These are phyloP conservation scores for Globisporangium radiosum DNA, from an alignment of 352 stramenopile species.

Conservation along the genomic window DNA sequence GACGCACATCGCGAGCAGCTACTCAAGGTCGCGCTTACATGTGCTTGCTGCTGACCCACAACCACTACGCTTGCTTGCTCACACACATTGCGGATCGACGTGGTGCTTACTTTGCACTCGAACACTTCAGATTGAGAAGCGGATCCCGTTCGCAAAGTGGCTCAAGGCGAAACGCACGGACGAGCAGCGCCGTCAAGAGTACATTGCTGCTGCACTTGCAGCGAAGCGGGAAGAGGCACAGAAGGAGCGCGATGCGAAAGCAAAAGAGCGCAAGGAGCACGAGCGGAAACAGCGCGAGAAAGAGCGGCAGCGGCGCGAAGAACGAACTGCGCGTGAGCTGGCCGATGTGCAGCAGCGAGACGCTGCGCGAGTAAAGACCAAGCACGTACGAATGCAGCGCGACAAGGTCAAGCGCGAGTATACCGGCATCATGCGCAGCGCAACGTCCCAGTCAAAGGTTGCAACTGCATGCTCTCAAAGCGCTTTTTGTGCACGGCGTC, in stretches of 20 bases:
- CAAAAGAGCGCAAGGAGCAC: constrained; percentile 15
- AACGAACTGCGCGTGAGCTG: constrained; percentile 1
- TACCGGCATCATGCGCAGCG: constrained; percentile 7
- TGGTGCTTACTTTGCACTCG: neutral
- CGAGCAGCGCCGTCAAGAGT: neutral
- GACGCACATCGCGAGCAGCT: constrained; percentile 37
- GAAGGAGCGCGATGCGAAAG: constrained; percentile 3
- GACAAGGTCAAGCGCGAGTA: constrained; percentile 6
- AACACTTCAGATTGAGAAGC: constrained; percentile 29
- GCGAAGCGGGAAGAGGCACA: constrained; percentile 16
- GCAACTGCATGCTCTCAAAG: too few relatives aligned
- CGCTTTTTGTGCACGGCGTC: too few relatives aligned
- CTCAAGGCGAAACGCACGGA: constrained; percentile 24
- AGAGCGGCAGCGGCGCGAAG: constrained; percentile 1
- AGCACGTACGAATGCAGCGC: neutral
- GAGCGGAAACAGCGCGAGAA: constrained; percentile 12
- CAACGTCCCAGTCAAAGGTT: constrained; percentile 2
- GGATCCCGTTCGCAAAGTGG: constrained; percentile 41
- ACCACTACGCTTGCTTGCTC: neutral
- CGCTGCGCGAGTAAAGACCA: constrained; percentile 1
- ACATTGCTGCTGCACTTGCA: neutral
- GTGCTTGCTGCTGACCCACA: neutral
- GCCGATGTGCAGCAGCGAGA: constrained; percentile 2
- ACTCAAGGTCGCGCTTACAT: constrained; percentile 22
- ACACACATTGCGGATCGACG: neutral